Percentiles rank a stretch among this genome's conserved stretches.
Evolutionary conservation across 768 basidiomycete genomes (phyloP).

Genomic region (Pleurotus pulmonarius): DNA sequence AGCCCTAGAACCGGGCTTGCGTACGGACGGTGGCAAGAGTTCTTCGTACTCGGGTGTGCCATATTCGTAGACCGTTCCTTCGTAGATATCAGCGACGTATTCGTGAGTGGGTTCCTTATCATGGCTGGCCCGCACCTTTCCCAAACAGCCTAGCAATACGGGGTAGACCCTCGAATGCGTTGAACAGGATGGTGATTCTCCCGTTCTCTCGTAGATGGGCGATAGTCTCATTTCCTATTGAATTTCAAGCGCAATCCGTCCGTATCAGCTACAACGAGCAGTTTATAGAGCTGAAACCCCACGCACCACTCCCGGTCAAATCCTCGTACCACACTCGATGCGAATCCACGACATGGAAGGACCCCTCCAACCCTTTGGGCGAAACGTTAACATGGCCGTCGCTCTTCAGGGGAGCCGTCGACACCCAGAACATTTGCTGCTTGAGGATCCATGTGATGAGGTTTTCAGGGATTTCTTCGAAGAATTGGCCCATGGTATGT

Average conservation of each 20-base stretch:
- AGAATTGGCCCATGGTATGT: constrained; percentile 50
- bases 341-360: constrained; percentile 54
- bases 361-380: constrained; percentile 58
- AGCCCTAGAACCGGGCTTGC: constrained; percentile 58
- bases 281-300: too few species aligned
- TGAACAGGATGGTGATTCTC: constrained; percentile 58
- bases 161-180: constrained; percentile 57
- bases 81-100: background rate
- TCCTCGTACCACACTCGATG: constrained; percentile 72
- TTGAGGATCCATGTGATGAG: constrained; percentile 52
- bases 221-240: constrained; percentile 51
- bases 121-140: constrained; percentile 31
- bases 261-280: background rate
- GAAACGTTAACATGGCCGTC: constrained; percentile 67
- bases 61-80: constrained; percentile 59
- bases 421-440: constrained; percentile 73
- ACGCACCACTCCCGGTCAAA: constrained; percentile 62
- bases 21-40: constrained; percentile 39
- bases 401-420: constrained; percentile 52
- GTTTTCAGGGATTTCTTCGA: constrained; percentile 50
- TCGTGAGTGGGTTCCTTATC: background rate
- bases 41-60: constrained; percentile 58
- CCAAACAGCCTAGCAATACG: constrained; percentile 57
- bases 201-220: constrained; percentile 63
- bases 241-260: background rate